Base-by-base conservation (phyloP, 2,329 filamentous ascomycete genomes). In the Diaporthe destruens region DNA sequence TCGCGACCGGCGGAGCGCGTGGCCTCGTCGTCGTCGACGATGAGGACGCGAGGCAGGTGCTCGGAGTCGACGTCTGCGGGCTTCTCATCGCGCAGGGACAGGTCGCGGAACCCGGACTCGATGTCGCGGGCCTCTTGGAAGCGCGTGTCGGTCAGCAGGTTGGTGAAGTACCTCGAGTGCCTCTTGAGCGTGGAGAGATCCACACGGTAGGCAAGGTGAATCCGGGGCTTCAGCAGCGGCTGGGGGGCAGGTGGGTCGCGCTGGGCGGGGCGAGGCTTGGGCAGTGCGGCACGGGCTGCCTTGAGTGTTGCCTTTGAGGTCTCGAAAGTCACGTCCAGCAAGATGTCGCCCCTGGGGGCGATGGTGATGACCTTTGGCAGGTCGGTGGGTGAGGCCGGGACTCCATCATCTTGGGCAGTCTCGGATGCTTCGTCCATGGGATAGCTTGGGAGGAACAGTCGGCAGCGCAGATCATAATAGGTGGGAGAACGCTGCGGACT, bases 121-220 rank as follows among this genome's bases (percentile, higher is more conserved):
- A 94, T 84, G 47, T 85, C 80, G 61, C 85, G 85, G 9, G 89
- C 88, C 82, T 95, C 92, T 69, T 87, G 84, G 79, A 94, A 93
- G 71, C 89, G 84, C 3, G 84, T 85, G 74, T 91, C 88, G 12
- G 89, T 87, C 2, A 95, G 85, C 20, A 95, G 85, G 71, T 89
- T 90, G 71, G 86, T 86, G 79, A 95, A 95, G 80, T 94, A 95
- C 71, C 88, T 88, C 6, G 92, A 94, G 74, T 89, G 85, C 74
- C 84, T 84, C 80, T 86, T 88, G 44, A 95, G 84, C 0, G 82
- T 82, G 16, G 83, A 83, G 1, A 91, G 82, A 66, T 87, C 85
- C 55, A 93, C 91, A 34, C 92, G 87, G 77, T 91, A 94, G 16
- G 85, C 83, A 44, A 85, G 79, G 29, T 82, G 81, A 39, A 84